Evolutionary conservation across 306 rosid genomes (phyloP), one percentile per base, ranked within the genome.

Genomic region (Oxytropis ochrocephala): DNA sequence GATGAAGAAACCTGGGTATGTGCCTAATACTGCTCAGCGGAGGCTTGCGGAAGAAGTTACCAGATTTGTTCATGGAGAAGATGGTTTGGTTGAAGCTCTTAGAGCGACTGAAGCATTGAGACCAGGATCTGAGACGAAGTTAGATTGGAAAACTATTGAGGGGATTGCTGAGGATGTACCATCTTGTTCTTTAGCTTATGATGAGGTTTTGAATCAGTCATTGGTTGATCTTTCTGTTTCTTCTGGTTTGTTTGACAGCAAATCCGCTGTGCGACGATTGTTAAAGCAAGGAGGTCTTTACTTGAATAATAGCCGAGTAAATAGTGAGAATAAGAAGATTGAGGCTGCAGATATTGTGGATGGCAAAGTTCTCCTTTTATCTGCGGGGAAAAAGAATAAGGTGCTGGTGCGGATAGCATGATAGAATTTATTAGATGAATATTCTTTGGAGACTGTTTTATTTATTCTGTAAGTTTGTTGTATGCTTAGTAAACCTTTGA

Each of bases 331-430:
- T 64, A 85, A 82, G 83, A 88, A 72, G 64, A 69, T 94, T 62
- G 89, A 88, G 57, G 86, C 69, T 0, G 83, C 70, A 1, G 97
- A 94, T 72, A 76, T 94, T 59, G 92, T 94, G 70, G 97, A 94
- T 41, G 98, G 98, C 59, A 90, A 85, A 65, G 95, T 94, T 58
- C 83, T 94, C 33, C 92, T 94, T 69, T 68, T 94, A 64, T 94
- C 98, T 38, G 96, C 97, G 0, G 98, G 98, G 57, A 94, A 88
- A 83, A 94, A 94, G 87, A 94, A 94, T 72, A 94, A 94, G 89
- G 95, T 94, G 73, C 79, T 94, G 51, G 95, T 94, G 29, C 74
- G 91, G 70, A 84, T 94, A 74, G 84, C 87, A 16, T 88, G 81
- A 79, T 7, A 17, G 50, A 42, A 21, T 71, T 78, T 39, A 49